Evolutionary conservation across 352 stramenopile genomes (phyloP), one percentile per base, ranked within the genome.

Genomic region (Globisporangium uncinulatum): DNA sequence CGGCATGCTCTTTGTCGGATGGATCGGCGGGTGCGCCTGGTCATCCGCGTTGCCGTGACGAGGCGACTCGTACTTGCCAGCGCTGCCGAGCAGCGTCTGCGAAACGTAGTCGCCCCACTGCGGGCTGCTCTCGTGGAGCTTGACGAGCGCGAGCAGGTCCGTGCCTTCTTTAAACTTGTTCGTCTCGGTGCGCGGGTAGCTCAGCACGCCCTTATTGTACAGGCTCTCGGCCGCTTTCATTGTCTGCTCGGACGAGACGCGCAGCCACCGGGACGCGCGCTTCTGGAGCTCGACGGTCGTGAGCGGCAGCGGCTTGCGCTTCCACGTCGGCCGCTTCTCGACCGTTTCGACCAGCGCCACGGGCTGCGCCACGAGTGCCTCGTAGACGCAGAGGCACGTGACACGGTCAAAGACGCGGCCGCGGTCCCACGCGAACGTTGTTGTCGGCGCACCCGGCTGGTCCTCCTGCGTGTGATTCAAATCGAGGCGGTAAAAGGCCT

Each of bases 251-350:
- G 92, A 98, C 13, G 87, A 94, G 45, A 99, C 95, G 9, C 95
- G 83, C 19, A 99, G 79, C 76, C 94, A 99, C 2, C 89, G 81
- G 4, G 95, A 97, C 48, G 94, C 89, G 59, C 95, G 76, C 70
- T 99, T 99, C 71, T 99, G 97, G 21, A 99, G 74, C 76, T 99
- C 97, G 14, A 99, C 96, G 0, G 98, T 99, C 10, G 95, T 97
- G 32, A 99, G 74, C 5, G 98, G 98, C 13, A 99, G 65, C 11
- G 97, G 97, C 47, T 98, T 96, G 64, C 83, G 92, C 67, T 99
- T 99, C 62, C 86, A 98, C 41, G 83, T 92, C 43, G 81, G 67
- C 8, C 76, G 73, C 44, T 88, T 93, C 44, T 89, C 77, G 14
- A 95, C 71, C 2, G 68, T 67, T 20, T 86, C 77, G 32, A 95